Evolutionary conservation across 139 green algal genomes (phyloP).

Genomic region (Tetradesmus lagerheimii): DNA sequence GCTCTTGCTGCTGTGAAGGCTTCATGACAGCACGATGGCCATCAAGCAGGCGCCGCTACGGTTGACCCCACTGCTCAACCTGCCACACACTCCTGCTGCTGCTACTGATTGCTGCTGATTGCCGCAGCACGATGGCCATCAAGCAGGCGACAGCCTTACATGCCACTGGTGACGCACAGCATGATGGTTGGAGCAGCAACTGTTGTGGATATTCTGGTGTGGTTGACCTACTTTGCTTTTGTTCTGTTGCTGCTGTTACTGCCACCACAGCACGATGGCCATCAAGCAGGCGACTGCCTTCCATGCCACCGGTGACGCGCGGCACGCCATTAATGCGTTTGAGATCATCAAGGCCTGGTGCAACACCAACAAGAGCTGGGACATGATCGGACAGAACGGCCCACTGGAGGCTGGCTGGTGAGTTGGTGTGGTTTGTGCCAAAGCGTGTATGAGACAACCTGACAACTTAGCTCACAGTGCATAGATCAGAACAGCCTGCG

Average conservation of each 20-base stretch:
- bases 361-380: slow-evolving; percentile 1
- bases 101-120: neutral
- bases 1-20: too few relatives aligned
- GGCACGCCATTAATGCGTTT: neutral
- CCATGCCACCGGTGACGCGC: neutral
- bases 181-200: neutral
- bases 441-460: too few relatives aligned
- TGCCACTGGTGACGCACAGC: neutral
- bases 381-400: neutral
- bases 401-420: slow-evolving; percentile 25
- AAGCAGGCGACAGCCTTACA: slow-evolving; percentile 10
- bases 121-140: slow-evolving; percentile 7
- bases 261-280: neutral
- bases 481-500: too few relatives aligned
- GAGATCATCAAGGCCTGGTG: slow-evolving; percentile 25
- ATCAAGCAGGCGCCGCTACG: too few relatives aligned
- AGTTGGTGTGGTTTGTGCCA: too few relatives aligned
- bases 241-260: neutral
- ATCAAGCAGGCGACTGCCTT: slow-evolving; percentile 30
- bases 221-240: too few relatives aligned
- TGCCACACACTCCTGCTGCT: neutral
- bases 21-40: too few relatives aligned
- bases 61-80: too few relatives aligned
- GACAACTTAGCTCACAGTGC: too few relatives aligned
- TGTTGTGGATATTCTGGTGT: neutral